Conservation (phyloP, 2,329 filamentous ascomycete genomes). For the Microsporum audouinii region DNA sequence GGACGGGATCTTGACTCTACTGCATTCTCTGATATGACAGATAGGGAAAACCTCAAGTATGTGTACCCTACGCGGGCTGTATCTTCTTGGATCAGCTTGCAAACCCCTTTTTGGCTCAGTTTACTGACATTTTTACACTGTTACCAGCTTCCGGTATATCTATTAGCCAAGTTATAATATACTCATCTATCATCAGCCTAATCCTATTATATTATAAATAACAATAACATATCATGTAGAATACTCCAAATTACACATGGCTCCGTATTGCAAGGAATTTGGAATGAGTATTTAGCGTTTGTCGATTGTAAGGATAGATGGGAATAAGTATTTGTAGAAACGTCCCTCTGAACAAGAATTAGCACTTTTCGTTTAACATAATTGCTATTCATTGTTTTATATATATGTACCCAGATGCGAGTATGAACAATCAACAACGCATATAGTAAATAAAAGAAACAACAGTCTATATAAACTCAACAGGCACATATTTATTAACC, state of each 20-base stretch:
- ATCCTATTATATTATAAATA: no score
- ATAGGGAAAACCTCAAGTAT: slow-evolving; percentile 42
- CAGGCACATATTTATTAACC: not conserved
- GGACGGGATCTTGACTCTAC: slow-evolving; percentile 39
- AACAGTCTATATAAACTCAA: not conserved
- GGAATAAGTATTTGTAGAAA: no score
- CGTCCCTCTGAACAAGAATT: no score
- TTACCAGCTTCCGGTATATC: slow-evolving; percentile 23
- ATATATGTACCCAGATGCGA: not conserved
- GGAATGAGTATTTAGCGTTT: no score
- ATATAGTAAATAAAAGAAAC: not conserved
- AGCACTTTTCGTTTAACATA: not conserved
- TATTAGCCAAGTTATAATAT: slow-evolving; percentile 16
- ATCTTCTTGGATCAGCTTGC: no score
- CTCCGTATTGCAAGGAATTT: no score
- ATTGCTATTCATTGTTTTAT: not conserved
- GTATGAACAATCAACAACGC: not conserved
- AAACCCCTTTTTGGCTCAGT: not conserved
- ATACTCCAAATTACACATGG: no score
- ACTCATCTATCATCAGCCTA: not conserved
- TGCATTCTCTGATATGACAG: slow-evolving; percentile 45
- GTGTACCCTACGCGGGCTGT: not conserved
- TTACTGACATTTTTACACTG: not conserved
- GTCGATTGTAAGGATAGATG: no score
- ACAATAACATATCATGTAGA: no score